Evolutionary conservation across 169 alveolate species (phyloP).

Genomic region (Plasmodium knowlesi): DNA sequence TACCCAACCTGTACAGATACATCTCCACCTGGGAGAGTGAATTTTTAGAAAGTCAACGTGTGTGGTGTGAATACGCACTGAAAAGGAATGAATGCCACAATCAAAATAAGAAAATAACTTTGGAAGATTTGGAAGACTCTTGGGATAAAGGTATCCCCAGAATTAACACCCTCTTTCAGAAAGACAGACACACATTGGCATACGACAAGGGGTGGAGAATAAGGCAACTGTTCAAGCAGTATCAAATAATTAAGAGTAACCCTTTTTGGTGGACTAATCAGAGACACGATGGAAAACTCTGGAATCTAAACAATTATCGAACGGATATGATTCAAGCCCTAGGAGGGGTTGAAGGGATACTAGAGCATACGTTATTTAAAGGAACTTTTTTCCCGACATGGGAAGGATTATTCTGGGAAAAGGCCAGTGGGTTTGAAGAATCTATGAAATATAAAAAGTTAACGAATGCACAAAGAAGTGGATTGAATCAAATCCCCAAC

Average conservation of each 20-base stretch:
- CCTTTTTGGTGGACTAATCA: constrained; percentile 99
- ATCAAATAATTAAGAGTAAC: constrained; percentile 95
- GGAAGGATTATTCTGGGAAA: constrained; percentile 99
- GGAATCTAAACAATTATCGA: constrained; percentile 99
- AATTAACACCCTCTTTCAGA: constrained; percentile 99
- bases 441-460: constrained; percentile 99
- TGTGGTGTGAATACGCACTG: constrained; percentile 99
- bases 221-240: constrained; percentile 98
- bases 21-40: constrained; percentile 99
- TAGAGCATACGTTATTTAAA: constrained; percentile 99
- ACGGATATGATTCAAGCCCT: constrained; percentile 99
- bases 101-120: constrained; percentile 97
- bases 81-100: constrained; percentile 99
- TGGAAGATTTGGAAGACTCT: constrained; percentile 99
- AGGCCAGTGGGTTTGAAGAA: constrained; percentile 99
- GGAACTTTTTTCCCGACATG: constrained; percentile 99
- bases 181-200: constrained; percentile 99
- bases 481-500: constrained; percentile 99
- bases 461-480: constrained; percentile 99
- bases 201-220: constrained; percentile 99
- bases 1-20: constrained; percentile 98
- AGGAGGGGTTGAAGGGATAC: constrained; percentile 99
- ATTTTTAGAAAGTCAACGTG: constrained; percentile 99
- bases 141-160: constrained; percentile 99
- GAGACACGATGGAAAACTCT: constrained; percentile 99